Conservation (phyloP, 2,329 filamentous ascomycete species). For the Trichoderma arundinaceum region DNA sequence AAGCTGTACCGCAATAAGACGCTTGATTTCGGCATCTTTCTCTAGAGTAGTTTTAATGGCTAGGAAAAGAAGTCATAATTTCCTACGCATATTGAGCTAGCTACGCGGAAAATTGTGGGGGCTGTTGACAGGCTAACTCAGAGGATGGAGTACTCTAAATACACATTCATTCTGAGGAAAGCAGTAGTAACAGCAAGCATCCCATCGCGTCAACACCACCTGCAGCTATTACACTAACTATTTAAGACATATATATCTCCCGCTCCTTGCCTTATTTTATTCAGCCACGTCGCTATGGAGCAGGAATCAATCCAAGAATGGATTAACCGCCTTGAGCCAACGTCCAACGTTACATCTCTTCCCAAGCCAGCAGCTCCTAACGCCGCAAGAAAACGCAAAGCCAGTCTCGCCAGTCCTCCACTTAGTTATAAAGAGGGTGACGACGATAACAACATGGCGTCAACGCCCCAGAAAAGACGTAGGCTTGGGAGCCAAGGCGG, state of each 20-base stretch:
- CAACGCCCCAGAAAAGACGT: background rate
- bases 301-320: background rate
- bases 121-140: no score
- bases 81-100: no score
- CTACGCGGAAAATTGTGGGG: no score
- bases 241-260: background rate
- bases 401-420: background rate
- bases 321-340: background rate
- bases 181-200: no score
- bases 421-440: background rate
- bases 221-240: background rate
- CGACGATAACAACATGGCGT: background rate
- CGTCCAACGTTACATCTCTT: background rate
- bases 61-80: no score
- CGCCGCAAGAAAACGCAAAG: conserved; percentile 9
- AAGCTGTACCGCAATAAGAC: no score
- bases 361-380: background rate
- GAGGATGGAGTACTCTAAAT: no score
- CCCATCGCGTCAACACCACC: background rate
- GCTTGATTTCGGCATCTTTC: no score
- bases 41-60: no score
- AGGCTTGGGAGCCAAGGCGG: background rate
- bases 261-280: background rate
- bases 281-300: background rate
- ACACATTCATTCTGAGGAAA: no score